These are phyloP conservation scores for Leccinum pellstonianum DNA, from an alignment of 768 basidiomycete species.

Conservation along the genomic window DNA sequence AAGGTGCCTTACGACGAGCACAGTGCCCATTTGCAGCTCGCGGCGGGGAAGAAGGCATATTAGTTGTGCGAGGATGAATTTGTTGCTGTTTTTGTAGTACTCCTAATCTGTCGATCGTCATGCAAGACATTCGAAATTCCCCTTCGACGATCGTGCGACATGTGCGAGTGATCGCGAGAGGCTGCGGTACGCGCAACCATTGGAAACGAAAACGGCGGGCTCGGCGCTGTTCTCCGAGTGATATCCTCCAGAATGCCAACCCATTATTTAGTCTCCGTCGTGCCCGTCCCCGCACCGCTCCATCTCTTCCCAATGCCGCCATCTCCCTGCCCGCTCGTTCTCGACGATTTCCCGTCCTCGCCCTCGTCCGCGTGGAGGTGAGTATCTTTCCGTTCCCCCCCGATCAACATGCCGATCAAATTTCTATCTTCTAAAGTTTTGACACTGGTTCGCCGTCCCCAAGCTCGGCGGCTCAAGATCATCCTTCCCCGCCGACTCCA, in stretches of 20 bases:
- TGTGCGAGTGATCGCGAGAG: background rate
- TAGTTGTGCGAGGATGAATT: slow-evolving; percentile 34
- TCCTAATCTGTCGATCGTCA: background rate
- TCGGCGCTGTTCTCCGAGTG: slow-evolving; percentile 8
- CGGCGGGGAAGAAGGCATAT: slow-evolving; percentile 71
- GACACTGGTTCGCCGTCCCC: slow-evolving; percentile 14
- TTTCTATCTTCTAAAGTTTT: background rate
- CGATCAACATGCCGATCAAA: background rate
- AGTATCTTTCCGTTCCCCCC: slow-evolving; percentile 1
- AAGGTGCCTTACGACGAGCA: slow-evolving; percentile 94
- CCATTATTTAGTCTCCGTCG: slow-evolving; percentile 5
- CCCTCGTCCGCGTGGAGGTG: slow-evolving; percentile 30
- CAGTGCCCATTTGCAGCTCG: slow-evolving; percentile 86
- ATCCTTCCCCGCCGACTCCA: slow-evolving; percentile 22
- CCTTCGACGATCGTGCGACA: background rate
- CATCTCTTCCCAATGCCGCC: slow-evolving; percentile 5
- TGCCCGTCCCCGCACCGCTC: background rate
- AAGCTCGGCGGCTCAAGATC: slow-evolving; percentile 13
- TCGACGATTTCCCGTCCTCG: slow-evolving; percentile 13
- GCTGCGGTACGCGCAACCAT: background rate
- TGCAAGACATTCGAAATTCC: slow-evolving; percentile 1
- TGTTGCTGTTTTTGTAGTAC: background rate
- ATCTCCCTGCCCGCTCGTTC: background rate
- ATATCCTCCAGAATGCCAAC: slow-evolving; percentile 1
- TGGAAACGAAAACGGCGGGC: slow-evolving; percentile 11